phyloP scores from a whole-genome alignment of 495 filamentous ascomycete species.

The Penicillium macrosclerotiorum region DNA sequence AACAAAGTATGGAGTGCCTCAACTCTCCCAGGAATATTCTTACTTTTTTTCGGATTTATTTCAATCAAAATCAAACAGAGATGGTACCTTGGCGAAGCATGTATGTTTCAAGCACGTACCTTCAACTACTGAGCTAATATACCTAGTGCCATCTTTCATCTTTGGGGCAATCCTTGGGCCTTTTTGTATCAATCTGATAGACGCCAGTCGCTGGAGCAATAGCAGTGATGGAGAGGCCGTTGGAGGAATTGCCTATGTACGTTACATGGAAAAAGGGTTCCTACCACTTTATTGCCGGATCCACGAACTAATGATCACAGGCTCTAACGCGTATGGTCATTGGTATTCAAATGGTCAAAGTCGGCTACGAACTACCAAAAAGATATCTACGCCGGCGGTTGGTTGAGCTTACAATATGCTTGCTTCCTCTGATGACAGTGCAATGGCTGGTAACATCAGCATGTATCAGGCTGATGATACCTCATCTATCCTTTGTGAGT shows the following conservation, averaged over 20 bases:
- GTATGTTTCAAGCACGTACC: no score
- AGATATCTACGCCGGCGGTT: slow-evolving; percentile 28
- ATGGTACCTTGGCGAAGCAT: slow-evolving; percentile 59
- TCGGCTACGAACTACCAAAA: slow-evolving; percentile 34
- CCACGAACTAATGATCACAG: slow-evolving; percentile 11
- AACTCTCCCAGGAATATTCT: slow-evolving; percentile 25
- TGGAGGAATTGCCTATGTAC: slow-evolving; percentile 45
- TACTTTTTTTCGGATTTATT: slow-evolving; percentile 44
- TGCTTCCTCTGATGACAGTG: slow-evolving; percentile 38
- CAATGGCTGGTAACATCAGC: slow-evolving; percentile 36
- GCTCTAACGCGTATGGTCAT: slow-evolving; percentile 52
- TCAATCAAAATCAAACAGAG: slow-evolving; percentile 51
- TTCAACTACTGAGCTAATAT: no score
- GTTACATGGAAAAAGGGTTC: not conserved
- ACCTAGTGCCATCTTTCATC: slow-evolving; percentile 54
- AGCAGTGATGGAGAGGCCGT: slow-evolving; percentile 33
- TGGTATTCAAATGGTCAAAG: slow-evolving; percentile 50
- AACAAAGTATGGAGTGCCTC: no score
- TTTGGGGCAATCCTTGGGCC: slow-evolving; percentile 50
- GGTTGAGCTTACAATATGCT: slow-evolving; percentile 34
- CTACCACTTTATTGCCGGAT: not conserved
- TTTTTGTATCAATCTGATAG: slow-evolving; percentile 45
- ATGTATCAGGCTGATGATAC: slow-evolving; percentile 37
- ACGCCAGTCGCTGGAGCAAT: slow-evolving; percentile 40
- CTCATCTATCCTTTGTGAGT: slow-evolving; percentile 32